Percentiles rank a stretch among this genome's conserved stretches.
These are phyloP conservation scores for Mycena polygramma DNA, from an alignment of 768 basidiomycete species.

Conservation along the genomic window DNA sequence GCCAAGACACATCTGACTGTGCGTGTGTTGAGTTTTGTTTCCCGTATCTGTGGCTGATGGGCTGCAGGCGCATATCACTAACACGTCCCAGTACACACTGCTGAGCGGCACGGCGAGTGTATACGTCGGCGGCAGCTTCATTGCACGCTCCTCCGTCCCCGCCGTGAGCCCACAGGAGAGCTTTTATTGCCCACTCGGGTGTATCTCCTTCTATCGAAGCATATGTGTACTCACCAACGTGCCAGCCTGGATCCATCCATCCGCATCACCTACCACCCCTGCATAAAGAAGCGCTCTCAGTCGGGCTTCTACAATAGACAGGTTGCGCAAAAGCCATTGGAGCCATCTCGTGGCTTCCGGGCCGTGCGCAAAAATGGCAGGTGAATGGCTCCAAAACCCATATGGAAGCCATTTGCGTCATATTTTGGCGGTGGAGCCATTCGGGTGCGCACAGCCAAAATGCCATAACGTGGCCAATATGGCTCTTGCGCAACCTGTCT, in stretches of 20 bases:
- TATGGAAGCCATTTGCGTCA: too few relatives aligned
- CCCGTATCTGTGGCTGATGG: not conserved
- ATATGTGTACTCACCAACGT: not conserved
- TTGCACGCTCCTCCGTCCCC: slow-evolving; percentile 60
- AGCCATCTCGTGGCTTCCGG: too few relatives aligned
- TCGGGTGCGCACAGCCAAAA: too few relatives aligned
- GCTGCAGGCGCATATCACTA: slow-evolving; percentile 61
- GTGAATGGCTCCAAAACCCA: too few relatives aligned
- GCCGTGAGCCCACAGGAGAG: slow-evolving; percentile 58
- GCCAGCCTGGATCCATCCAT: slow-evolving; percentile 56
- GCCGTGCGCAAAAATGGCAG: too few relatives aligned
- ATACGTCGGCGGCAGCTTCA: slow-evolving; percentile 70
- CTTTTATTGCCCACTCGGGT: slow-evolving; percentile 63
- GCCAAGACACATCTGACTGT: slow-evolving; percentile 56
- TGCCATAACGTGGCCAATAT: too few relatives aligned
- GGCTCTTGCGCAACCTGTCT: too few relatives aligned
- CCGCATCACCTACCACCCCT: slow-evolving; percentile 55
- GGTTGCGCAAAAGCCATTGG: too few relatives aligned
- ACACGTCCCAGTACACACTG: slow-evolving; percentile 66
- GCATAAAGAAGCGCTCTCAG: slow-evolving; percentile 49
- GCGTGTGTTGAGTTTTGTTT: not conserved
- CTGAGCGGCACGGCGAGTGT: slow-evolving; percentile 62
- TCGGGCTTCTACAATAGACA: slow-evolving; percentile 52
- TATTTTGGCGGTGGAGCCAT: too few relatives aligned
- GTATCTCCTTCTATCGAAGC: slow-evolving; percentile 26